Evolutionary conservation across 208 protist genomes (phyloP), one percentile per base, ranked within the genome.

Genomic region (Phytomonas francai): DNA sequence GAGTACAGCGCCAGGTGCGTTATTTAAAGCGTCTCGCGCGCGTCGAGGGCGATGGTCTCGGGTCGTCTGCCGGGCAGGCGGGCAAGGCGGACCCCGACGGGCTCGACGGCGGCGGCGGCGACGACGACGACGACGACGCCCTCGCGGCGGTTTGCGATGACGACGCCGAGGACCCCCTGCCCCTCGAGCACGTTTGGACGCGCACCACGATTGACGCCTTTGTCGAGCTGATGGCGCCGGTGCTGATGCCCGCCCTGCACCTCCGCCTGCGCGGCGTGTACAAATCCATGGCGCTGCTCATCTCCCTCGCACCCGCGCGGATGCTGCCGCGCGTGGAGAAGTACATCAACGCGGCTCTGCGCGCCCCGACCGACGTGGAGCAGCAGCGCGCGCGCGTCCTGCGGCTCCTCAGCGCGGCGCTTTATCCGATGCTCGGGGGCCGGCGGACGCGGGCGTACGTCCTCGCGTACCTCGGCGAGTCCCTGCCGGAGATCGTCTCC

Each of bases 181-280:
- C 34, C 6, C 9, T 9, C 6, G 34, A 39, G n/a, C 73, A 76
- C 62, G 60, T 70, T 59, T 91, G 85, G 85, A 69, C 73, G 7
- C 28, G 39, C 4, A 63, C 74, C 5, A 81, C 85, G 3, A 65
- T 77, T n/a, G 71, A 85, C 36, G 63, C 62, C 49, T 83, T 91
- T 30, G 83, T 85, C 9, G 63, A 69, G 11, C 76, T 91, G 39
- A 66, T 88, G 11, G 63, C 77, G 9, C 85, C 82, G 6, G 62
- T 75, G 2, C 49, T 83, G 16, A 66, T 87, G 42, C 64, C 80
- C 0, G 63, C 74, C 12, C 71, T 88, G 19, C 71, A 84, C 29
- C 72, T 83, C 16, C 70, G 75, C 11, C 49, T 77, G 19, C 30
- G 61, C 0, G 57, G 70, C 16, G 63, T 63, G 12, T 30, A 60